phyloP scores from a whole-genome alignment of 305 asterid species.

The Solanum aculeatissimum region DNA sequence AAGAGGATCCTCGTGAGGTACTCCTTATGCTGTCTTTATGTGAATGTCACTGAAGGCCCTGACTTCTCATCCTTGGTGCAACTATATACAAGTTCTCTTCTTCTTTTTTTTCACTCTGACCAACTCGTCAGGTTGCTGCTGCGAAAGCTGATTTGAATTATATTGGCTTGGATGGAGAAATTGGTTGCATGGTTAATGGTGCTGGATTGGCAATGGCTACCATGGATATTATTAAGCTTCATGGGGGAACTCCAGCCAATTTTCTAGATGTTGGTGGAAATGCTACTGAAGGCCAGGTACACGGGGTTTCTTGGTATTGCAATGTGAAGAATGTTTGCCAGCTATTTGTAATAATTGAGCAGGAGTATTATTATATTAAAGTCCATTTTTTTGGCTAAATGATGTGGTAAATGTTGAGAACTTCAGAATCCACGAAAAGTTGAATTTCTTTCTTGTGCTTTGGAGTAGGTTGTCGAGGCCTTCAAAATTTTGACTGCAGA shows the following conservation, averaged over 20 bases:
- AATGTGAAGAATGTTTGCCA: not conserved
- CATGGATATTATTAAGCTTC: constrained; percentile 94
- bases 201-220: constrained; percentile 99
- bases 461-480: constrained; percentile 86
- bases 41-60: not conserved
- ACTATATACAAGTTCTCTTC: not conserved
- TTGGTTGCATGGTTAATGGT: constrained; percentile 99
- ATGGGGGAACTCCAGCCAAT: constrained; percentile 99
- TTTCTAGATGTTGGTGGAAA: constrained; percentile 99
- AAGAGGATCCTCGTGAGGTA: constrained; percentile 99
- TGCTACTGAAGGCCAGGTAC: constrained; percentile 94
- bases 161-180: constrained; percentile 98
- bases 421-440: not conserved
- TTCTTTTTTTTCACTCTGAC: not conserved
- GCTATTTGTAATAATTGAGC: not conserved
- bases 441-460: constrained; percentile 1
- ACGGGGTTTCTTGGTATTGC: not conserved
- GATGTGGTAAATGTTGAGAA: not conserved
- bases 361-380: not conserved
- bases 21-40: not conserved
- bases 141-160: constrained; percentile 98
- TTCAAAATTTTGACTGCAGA: constrained; percentile 94
- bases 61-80: not conserved
- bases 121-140: constrained; percentile 68
- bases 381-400: not conserved